Evolutionary conservation across 352 stramenopile genomes (phyloP).

Genomic region (Globisporangium paroecandrum): DNA sequence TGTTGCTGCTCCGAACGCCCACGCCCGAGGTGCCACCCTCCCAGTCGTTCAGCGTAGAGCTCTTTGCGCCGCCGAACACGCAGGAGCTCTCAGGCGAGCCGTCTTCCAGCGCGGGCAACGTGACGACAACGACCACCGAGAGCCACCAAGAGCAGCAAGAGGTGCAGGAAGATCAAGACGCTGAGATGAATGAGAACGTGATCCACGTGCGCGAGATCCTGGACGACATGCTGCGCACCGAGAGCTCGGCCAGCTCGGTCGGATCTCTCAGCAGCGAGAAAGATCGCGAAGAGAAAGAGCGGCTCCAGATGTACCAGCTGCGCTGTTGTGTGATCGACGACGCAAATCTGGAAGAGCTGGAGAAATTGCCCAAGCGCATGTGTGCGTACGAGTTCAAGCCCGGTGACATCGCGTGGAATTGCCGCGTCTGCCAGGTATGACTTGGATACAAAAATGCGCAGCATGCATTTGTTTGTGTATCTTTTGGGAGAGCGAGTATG

Average conservation of each 20-base stretch:
- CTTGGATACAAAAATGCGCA: not conserved
- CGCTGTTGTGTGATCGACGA: constrained; percentile 61
- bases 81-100: constrained; percentile 10
- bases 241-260: constrained; percentile 3
- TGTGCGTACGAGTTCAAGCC: constrained; percentile 93
- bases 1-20: not conserved
- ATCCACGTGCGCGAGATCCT: constrained; percentile 22
- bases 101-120: not conserved
- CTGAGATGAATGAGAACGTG: constrained; percentile 18
- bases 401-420: constrained; percentile 98
- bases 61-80: constrained; percentile 20
- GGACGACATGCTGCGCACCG: constrained; percentile 15
- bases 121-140: not conserved
- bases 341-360: constrained; percentile 34
- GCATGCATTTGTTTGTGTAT: not conserved
- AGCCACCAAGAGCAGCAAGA: constrained; percentile 3
- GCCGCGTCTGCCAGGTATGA: constrained; percentile 79
- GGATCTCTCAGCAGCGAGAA: constrained; percentile 35
- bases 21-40: constrained; percentile 3
- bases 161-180: not conserved
- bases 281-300: constrained; percentile 50
- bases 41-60: constrained; percentile 14
- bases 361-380: constrained; percentile 82
- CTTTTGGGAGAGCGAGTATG: not conserved
- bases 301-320: constrained; percentile 42